These are phyloP conservation scores for Begonia fuchsioides DNA, from an alignment of 306 rosid genomes.

Conservation along the genomic window DNA sequence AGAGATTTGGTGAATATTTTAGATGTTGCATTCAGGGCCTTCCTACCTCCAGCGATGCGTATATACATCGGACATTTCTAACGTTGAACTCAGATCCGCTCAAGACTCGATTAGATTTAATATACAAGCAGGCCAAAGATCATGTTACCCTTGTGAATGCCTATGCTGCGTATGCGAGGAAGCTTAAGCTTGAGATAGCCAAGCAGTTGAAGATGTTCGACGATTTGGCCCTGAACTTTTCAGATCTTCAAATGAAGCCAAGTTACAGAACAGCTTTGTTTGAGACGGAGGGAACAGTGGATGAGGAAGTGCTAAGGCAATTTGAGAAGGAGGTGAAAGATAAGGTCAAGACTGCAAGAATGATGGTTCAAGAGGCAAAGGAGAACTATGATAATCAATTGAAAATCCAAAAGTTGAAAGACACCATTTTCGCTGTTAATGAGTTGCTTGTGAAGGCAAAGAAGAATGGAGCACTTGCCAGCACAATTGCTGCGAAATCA, in stretches of 20 bases:
- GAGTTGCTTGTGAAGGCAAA: constrained; percentile 86
- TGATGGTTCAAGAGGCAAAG: constrained; percentile 34
- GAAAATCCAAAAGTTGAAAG: constrained; percentile 96
- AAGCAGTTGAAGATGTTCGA: constrained; percentile 77
- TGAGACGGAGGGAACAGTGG: constrained; percentile 64
- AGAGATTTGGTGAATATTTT: background rate
- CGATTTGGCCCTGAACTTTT: constrained; percentile 63
- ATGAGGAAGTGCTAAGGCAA: constrained; percentile 82
- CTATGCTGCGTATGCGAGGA: constrained; percentile 92
- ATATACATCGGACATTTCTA: constrained; percentile 72
- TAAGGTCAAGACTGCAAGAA: constrained; percentile 65
- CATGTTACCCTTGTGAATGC: constrained; percentile 89
- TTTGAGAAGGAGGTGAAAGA: constrained; percentile 99
- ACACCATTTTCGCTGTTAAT: constrained; percentile 80
- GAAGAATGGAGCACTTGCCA: constrained; percentile 84
- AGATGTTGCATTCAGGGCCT: constrained; percentile 41
- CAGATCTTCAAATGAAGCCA: constrained; percentile 51
- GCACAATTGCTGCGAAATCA: constrained; percentile 81
- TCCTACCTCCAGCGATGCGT: constrained; percentile 70
- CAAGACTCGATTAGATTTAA: constrained; percentile 79
- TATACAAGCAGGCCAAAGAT: constrained; percentile 85
- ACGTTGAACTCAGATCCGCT: constrained; percentile 88
- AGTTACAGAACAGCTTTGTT: constrained; percentile 41
- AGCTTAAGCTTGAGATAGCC: constrained; percentile 94
- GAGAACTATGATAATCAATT: constrained; percentile 78